Percentiles rank a stretch among this genome's conserved stretches.
Evolutionary conservation across 148 eudicot genomes (phyloP).

Genomic region (Chenopodium berlandieri): DNA sequence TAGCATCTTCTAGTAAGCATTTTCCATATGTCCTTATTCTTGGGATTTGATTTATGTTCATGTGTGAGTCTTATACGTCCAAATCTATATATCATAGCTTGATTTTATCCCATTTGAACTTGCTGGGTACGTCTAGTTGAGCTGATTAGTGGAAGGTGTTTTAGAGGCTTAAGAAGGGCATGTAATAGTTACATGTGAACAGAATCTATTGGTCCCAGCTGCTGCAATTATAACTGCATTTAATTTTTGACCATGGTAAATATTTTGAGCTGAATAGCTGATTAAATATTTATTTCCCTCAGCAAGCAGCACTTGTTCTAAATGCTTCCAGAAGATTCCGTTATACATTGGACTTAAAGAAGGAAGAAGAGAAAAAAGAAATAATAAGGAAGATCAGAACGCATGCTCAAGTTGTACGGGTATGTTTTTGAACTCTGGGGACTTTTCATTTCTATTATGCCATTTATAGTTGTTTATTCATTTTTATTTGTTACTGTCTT

Average conservation of each 20-base stretch:
- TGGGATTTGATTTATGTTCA: background rate
- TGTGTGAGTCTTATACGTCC: too few relatives aligned
- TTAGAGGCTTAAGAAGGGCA: background rate
- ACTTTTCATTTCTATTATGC: background rate
- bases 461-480: constrained; percentile 1
- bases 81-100: background rate
- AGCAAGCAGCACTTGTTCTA: constrained; percentile 98
- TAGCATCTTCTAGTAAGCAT: background rate
- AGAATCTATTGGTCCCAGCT: background rate
- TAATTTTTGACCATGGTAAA: background rate
- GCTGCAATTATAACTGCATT: background rate
- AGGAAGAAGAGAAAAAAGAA: constrained; percentile 78
- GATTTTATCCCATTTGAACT: background rate
- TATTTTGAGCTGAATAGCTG: constrained; percentile 27
- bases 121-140: background rate
- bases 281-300: constrained; percentile 19
- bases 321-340: constrained; percentile 96
- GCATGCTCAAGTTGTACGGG: constrained; percentile 92
- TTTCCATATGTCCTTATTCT: background rate
- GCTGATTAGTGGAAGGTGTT: background rate
- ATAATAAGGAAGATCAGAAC: constrained; percentile 71
- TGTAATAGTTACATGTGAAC: background rate
- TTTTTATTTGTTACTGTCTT: constrained; percentile 17
- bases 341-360: constrained; percentile 86
- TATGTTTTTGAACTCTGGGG: constrained; percentile 22